Percentiles rank a stretch among this genome's conserved stretches.
Evolutionary conservation across 306 rosid species (phyloP).

Genomic region (Purshia tridentata): DNA sequence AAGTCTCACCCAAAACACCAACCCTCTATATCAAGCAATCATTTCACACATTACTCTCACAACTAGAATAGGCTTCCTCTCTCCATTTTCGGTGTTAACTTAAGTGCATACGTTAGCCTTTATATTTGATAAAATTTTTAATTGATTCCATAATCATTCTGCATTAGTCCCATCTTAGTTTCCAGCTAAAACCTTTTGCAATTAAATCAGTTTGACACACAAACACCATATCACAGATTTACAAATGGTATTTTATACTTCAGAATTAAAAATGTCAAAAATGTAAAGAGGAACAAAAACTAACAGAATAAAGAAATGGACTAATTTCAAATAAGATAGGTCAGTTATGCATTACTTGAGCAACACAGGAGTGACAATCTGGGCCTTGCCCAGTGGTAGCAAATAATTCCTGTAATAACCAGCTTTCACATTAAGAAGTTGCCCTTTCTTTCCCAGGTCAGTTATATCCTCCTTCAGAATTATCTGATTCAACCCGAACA

Average conservation of each 20-base stretch:
- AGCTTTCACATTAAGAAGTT: slow-evolving; percentile 72
- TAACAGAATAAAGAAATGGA: neutral
- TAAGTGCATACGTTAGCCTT: neutral
- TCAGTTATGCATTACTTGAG: slow-evolving; percentile 66
- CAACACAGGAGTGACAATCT: slow-evolving; percentile 67
- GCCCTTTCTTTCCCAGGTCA: slow-evolving; percentile 68
- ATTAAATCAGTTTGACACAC: neutral
- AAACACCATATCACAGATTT: slow-evolving; percentile 1
- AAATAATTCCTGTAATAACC: slow-evolving; percentile 81
- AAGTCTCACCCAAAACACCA: neutral
- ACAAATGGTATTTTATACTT: neutral
- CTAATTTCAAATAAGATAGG: neutral
- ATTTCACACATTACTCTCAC: neutral
- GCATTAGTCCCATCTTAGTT: neutral
- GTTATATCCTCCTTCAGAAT: slow-evolving; percentile 79
- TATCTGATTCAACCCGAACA: slow-evolving; percentile 51
- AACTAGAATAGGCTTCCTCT: neutral
- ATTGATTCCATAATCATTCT: neutral
- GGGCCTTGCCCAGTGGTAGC: slow-evolving; percentile 74
- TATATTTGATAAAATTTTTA: neutral
- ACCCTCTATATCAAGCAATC: neutral
- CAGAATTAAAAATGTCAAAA: neutral
- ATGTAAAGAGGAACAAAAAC: neutral
- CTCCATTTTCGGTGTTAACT: neutral
- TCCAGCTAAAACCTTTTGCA: neutral